These are phyloP conservation scores for Euphorbia peplus DNA, from an alignment of 345 rosid species.

Conservation along the genomic window DNA sequence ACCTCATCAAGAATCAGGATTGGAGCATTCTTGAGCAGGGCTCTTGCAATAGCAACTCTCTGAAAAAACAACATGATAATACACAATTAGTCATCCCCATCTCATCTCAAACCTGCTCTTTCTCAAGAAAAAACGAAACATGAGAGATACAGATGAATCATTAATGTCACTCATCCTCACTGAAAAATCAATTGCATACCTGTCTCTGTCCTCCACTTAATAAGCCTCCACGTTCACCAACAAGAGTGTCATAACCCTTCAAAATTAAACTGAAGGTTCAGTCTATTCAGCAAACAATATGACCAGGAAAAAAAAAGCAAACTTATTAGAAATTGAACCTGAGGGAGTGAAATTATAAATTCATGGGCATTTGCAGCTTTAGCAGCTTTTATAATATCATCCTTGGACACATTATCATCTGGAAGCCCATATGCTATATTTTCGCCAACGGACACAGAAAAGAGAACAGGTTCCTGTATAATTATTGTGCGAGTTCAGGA, in stretches of 20 bases:
- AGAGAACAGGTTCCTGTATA: slow-evolving; percentile 88
- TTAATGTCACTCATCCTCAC: neutral
- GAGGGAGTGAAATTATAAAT: slow-evolving; percentile 87
- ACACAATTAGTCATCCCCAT: neutral
- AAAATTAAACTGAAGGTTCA: slow-evolving; percentile 20
- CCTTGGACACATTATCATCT: slow-evolving; percentile 78
- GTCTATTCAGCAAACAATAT: slow-evolving; percentile 12
- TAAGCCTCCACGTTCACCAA: slow-evolving; percentile 90
- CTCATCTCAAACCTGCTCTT: neutral
- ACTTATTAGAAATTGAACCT: slow-evolving; percentile 42
- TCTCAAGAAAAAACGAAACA: neutral
- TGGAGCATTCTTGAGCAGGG: slow-evolving; percentile 83
- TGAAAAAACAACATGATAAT: slow-evolving; percentile 27
- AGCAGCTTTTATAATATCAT: slow-evolving; percentile 86
- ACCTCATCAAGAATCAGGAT: slow-evolving; percentile 88
- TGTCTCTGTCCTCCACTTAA: slow-evolving; percentile 97
- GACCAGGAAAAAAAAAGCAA: slow-evolving; percentile 2
- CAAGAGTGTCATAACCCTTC: slow-evolving; percentile 89
- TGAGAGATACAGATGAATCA: slow-evolving; percentile 4
- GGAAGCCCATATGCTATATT: slow-evolving; percentile 98
- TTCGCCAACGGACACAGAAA: slow-evolving; percentile 87
- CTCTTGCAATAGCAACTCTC: slow-evolving; percentile 94
- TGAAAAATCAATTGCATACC: slow-evolving; percentile 35
- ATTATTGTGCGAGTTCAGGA: neutral
- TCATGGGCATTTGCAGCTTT: slow-evolving; percentile 98